Base-by-base conservation (phyloP, 116 monocot species). In the Posidonia oceanica region DNA sequence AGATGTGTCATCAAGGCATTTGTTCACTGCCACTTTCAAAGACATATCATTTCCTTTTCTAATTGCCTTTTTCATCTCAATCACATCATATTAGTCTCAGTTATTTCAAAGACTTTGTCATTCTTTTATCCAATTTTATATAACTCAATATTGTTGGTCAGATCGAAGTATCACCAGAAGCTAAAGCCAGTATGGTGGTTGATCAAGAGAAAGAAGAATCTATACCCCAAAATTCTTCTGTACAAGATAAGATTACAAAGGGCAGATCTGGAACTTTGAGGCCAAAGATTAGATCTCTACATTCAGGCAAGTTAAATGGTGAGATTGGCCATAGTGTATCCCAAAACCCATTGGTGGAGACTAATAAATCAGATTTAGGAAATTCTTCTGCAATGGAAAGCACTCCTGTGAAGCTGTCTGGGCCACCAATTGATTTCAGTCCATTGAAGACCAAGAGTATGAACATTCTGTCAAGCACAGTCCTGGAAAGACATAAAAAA, bases 271-370 rank as follows among this genome's bases (percentile, higher is more conserved):
- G 66, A 61, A 69, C 72, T 81, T 22, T 78, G 52, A 68, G 75
- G 60, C 69, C 71, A 11, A 82, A 80, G 86, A 57, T 69, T 40
- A 74, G 83, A 66, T 79, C 79, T 7, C 83, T 83, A 67, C 64
- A 80, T 11, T 78, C 86, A 16, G 76, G 64, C 70, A 81, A 77
- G 59, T 23, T 59, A 5, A 75, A 61, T 52, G 57, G 71, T 15
- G 78, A 80, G 61, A 60, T 41, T 52, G 60, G 56, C 53, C 16
- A 73, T 58, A 75, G 63, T 56, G 51, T 54, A 17, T 55, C 63
- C 1, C 20, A 61, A 4, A 17, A 52, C 22, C 29, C 14, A 16
- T 12, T 53, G 44, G 23, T 62, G 3, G 59, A 56, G 13, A 3
- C 4, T 71, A 40, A 41, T 36, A 18, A 51, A 70, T 61, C 64